Percentiles rank a stretch among this genome's conserved stretches.
Evolutionary conservation across 176 grass and related monocot genomes (phyloP).

Genomic region (Cenchrus purpureus): DNA sequence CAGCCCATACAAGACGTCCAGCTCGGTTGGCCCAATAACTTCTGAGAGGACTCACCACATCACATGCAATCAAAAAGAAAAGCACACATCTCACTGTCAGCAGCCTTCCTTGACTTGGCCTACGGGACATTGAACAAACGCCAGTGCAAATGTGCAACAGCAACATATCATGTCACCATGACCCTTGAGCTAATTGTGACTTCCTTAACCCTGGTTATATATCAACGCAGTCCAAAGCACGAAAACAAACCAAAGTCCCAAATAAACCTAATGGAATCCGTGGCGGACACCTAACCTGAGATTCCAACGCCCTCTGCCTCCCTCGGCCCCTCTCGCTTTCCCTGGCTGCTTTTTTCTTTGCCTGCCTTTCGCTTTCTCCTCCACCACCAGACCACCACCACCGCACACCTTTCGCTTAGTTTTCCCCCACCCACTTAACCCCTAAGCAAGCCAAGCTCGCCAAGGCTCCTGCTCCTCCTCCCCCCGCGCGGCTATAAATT

Average conservation of each 20-base stretch:
- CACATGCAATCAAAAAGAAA: too few species aligned
- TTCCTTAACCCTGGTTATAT: background rate
- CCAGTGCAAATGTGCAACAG: background rate
- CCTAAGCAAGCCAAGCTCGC: slow-evolving; percentile 44
- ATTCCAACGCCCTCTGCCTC: slow-evolving; percentile 38
- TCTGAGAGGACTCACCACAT: too few species aligned
- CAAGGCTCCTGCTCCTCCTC: background rate
- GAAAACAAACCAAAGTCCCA: background rate
- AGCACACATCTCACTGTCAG: too few species aligned
- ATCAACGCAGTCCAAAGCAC: background rate
- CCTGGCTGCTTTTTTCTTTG: background rate
- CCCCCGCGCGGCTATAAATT: slow-evolving; percentile 63
- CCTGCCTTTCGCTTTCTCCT: slow-evolving; percentile 34
- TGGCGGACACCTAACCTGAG: slow-evolving; percentile 42
- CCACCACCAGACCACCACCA: slow-evolving; percentile 21
- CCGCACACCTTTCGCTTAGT: slow-evolving; percentile 28
- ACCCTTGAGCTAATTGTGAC: too few species aligned
- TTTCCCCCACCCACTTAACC: slow-evolving; percentile 40
- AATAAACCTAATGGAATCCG: background rate
- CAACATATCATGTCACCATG: background rate
- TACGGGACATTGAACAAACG: background rate
- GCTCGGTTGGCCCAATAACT: too few species aligned
- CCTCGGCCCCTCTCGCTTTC: background rate
- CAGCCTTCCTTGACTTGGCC: background rate
- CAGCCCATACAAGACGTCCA: too few species aligned